Base-by-base conservation (phyloP, 23 red algal genomes). In the Gracilaria caudata region DNA sequence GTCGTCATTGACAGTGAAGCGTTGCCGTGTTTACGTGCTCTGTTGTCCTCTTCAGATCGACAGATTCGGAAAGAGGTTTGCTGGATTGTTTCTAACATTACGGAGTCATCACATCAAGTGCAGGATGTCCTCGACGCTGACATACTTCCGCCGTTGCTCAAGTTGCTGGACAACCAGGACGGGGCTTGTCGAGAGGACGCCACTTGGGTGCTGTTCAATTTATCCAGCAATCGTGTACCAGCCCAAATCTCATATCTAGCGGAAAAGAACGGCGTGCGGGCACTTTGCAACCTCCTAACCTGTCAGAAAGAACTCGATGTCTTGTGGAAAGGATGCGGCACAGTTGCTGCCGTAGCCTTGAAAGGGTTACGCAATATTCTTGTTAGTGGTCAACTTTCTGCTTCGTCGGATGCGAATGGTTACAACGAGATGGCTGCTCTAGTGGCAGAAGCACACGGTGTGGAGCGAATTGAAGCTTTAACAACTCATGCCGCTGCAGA, bases 41-140 rank as follows among this genome's bases (percentile, higher is more conserved):
- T 98, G 37, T 54, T 98, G n/a, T 92, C 92, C 10, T 95, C 90
- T 17, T 72, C 74, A 7, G 96, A 98, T 29, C 89, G 90, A 25
- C 76, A 92, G 59, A 98, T 98, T 65, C 74, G 92, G 19, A 98
- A 98, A 40, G 96, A 98, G 55, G 94, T 93, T 53, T 98, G 96
- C 64, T 98, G 96, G 96, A 98, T 98, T 73, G 77, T 95, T 23
- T 95, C 92, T 14, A 98, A 98, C 80, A 98, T 98, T n/a, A 95
- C 96, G 17, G 96, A 98, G 73, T 98, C 96, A 26, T 86, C 92
- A 14, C 96, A 98, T 89, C 96, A 98, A 45, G 96, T 98, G 19
- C 79, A 94, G 43, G 96, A 94, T 78, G 92, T 98, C 1, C 74
- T 98, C 21, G 92, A 94, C 47, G 96, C 96, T 4, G 96, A 92